These are phyloP conservation scores for Aspergillus sp. DNA, from an alignment of 2,329 filamentous ascomycete genomes.

Conservation along the genomic window DNA sequence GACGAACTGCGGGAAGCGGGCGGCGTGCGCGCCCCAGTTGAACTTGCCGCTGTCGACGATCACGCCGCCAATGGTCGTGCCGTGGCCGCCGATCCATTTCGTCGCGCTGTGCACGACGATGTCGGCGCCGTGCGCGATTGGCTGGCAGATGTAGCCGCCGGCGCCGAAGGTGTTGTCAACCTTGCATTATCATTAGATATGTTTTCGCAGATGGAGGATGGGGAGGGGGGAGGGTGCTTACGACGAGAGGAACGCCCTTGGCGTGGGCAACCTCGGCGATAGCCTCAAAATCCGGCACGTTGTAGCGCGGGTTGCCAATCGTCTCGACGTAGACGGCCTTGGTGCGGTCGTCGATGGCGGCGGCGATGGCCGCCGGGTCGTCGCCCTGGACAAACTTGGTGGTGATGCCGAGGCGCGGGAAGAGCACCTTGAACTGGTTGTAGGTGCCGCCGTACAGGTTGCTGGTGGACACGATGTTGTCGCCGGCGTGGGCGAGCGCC, in stretches of 20 bases:
- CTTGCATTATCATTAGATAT: constrained; percentile 35
- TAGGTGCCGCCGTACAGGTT: constrained; percentile 95
- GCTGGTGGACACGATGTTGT: constrained; percentile 89
- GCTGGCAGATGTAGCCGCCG: constrained; percentile 81
- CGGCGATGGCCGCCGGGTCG: constrained; percentile 71
- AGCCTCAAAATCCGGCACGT: constrained; percentile 84
- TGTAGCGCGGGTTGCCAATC: constrained; percentile 92
- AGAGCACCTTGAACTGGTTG: constrained; percentile 92
- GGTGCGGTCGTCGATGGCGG: constrained; percentile 85
- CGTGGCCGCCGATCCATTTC: constrained; percentile 96
- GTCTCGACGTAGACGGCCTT: constrained; percentile 91
- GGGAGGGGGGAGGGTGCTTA: constrained; percentile 21
- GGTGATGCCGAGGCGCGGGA: constrained; percentile 80
- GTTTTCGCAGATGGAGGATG: neutral
- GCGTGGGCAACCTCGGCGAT: constrained; percentile 78
- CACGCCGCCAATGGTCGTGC: constrained; percentile 71
- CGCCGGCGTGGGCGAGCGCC: constrained; percentile 79
- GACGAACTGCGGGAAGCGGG: constrained; percentile 87
- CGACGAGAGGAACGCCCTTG: constrained; percentile 64
- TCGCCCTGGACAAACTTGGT: constrained; percentile 88
- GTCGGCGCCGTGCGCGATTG: constrained; percentile 87
- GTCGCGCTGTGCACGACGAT: constrained; percentile 93
- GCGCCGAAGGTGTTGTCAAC: constrained; percentile 96
- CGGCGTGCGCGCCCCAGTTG: constrained; percentile 81
- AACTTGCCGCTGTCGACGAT: constrained; percentile 52